Evolutionary conservation across 2,329 filamentous ascomycete species (phyloP), one percentile per base, ranked within the genome.

Genomic region (Aspergillus pseudonomiae): DNA sequence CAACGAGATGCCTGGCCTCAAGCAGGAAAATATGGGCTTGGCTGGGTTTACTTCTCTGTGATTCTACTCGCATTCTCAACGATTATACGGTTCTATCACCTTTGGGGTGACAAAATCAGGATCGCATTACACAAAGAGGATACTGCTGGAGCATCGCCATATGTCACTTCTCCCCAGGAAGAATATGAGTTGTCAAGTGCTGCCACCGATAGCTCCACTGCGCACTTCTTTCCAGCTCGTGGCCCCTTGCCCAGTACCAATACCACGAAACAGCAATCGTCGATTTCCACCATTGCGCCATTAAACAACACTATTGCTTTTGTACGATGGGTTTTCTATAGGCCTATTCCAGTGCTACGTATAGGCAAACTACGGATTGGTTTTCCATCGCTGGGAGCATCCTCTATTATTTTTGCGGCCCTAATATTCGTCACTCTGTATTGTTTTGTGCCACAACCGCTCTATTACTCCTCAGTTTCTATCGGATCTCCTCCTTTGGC

Each of bases 21-120:
- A 73, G 89, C 93, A 26, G 92, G 90, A 52, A 96, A 96, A 81
- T 97, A 97, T 80, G 93, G 86, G 2, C 80, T 92, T 58, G 92
- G 90, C 62, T 97, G 93, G 88, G 92, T 94, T 16, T 97, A 96
- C 78, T 96, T 97, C 73, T 89, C 91, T 59, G 77, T 96, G 56
- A 87, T 89, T 57, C 77, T 97, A 64, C 84, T 94, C 67, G 84
- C 86, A 32, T 72, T 87, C 60, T 88, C 94, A 5, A 80, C 91
- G 12, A 72, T 90, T 12, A 83, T 94, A 74, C 88, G 93, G 68
- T 84, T 91, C 74, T 97, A 94, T 84, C 91, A 97, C 78, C 89
- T 91, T 70, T 97, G 93, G 90, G 93, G 94, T 71, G 94, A 97
- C 82, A 96, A 95, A 81, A 92, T 96, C 68, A 88, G 94, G 69